Base-by-base conservation (phyloP, 305 asterid species). In the Ilex paraguariensis region DNA sequence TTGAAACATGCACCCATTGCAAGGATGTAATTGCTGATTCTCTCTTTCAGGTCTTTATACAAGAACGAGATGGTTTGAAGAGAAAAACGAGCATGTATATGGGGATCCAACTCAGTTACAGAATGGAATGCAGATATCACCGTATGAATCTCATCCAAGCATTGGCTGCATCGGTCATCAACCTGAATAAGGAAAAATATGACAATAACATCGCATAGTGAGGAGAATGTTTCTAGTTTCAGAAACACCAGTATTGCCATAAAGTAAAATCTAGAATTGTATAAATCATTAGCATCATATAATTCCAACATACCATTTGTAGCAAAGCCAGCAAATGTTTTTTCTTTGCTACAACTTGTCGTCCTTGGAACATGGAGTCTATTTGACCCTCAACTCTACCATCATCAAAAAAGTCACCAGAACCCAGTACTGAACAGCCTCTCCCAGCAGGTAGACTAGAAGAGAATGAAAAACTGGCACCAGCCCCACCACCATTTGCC, bases 121-220 rank as follows among this genome's bases (percentile, higher is more conserved):
- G 91, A 82, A 52, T 84, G 91, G 54, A 88, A 91, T 16, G 98
- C 96, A 2, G 94, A 83, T 56, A 88, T 57, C 1, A 84, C 90
- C 0, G 83, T 88, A 59, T 91, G 96, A 75, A 91, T 81, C 68
- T 91, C 96, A 32, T 91, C 95, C 56, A 91, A 31, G 78, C 91
- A 88, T 67, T 83, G 91, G 74, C 71, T 86, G 82, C 84, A 88
- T 55, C 75, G 86, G 10, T 86, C 89, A 39, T 91, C 98, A 31
- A 91, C 96, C 98, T 91, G 66, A 30, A 61, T 36, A 3, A 58
- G 51, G 13, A 21, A 13, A 0, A 52, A 9, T 36, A 36, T 36
- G 1, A 36, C 42, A 36, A 2, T 21, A 21, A 21, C 28, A 1
- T 21, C 28, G 28, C 28, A 1, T 21, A 21, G 28, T 21, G 28